A percentile compares a stretch with the other conserved stretches of the same genome.
Evolutionary conservation across 2,329 filamentous ascomycete species (phyloP).

Genomic region (Pyrenophora seminiperda): DNA sequence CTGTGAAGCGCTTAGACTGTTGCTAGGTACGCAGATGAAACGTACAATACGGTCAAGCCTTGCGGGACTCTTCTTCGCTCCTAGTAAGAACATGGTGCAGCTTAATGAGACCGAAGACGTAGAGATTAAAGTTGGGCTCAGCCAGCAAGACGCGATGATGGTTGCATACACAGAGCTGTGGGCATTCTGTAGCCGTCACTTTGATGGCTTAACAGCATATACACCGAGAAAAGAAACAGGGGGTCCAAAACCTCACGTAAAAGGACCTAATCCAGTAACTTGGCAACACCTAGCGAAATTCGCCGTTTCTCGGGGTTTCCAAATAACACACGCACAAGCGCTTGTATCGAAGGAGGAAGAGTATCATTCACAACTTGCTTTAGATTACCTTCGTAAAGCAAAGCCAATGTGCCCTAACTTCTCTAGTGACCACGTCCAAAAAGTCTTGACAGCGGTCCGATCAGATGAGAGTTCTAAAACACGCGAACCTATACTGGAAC

Average conservation of each 20-base stretch:
- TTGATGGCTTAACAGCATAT: conserved; percentile 14
- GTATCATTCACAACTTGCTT: conserved; percentile 10
- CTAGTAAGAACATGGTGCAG: conserved; percentile 11
- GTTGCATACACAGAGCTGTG: conserved; percentile 18
- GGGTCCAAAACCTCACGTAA: conserved; percentile 9
- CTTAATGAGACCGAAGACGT: conserved; percentile 8
- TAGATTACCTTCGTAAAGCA: conserved; percentile 19
- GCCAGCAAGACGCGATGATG: conserved; percentile 1
- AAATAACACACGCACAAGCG: conserved; percentile 6
- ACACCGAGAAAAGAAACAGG: conserved; percentile 16
- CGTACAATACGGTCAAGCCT: conserved; percentile 17
- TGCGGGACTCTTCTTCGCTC: conserved; percentile 11
- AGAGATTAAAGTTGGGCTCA: conserved; percentile 8
- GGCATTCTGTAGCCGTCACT: conserved; percentile 18
- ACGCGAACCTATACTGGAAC: not conserved
- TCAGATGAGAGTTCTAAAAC: conserved; percentile 1
- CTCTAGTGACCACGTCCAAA: conserved; percentile 5
- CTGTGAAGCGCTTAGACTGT: conserved; percentile 15
- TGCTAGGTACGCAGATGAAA: conserved; percentile 16
- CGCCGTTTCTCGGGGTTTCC: conserved; percentile 8
- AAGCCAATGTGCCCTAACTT: conserved; percentile 14
- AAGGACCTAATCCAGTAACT: conserved; percentile 17
- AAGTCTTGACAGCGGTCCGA: conserved; percentile 7
- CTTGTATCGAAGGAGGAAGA: conserved; percentile 10
- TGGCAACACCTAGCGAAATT: conserved; percentile 16